Percentiles rank a stretch among this genome's conserved stretches.
Conservation (phyloP, 164 flowering plant species). For the Macadamia integrifolia region DNA sequence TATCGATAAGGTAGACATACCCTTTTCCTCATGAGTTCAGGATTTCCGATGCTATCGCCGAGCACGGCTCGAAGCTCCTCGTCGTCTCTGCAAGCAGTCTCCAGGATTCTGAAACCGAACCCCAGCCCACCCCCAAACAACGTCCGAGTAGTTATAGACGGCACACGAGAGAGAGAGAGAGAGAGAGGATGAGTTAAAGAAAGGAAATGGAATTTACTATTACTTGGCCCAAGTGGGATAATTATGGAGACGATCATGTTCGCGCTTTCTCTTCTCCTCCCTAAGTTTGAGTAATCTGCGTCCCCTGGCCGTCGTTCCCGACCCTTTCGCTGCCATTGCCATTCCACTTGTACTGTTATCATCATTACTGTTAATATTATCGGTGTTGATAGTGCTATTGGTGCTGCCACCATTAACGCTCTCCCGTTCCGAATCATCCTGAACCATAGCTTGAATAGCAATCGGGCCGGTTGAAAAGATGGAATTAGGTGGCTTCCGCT, state of each 20-base stretch:
- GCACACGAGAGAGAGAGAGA: background rate
- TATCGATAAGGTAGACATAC: constrained; percentile 18
- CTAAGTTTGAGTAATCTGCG: constrained; percentile 67
- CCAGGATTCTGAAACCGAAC: constrained; percentile 47
- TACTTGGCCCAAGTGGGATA: constrained; percentile 91
- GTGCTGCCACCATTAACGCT: too few species aligned
- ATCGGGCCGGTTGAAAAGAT: too few species aligned
- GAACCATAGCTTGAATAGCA: too few species aligned
- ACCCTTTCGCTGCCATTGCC: constrained; percentile 32
- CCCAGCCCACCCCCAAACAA: background rate
- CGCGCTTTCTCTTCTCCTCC: constrained; percentile 81
- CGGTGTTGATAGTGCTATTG: too few species aligned
- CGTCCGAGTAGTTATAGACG: background rate
- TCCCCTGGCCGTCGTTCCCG: constrained; percentile 84
- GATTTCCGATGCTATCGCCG: constrained; percentile 90
- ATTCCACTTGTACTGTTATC: background rate
- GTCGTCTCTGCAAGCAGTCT: constrained; percentile 75
- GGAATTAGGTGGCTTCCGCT: too few species aligned
- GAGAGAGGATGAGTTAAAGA: background rate
- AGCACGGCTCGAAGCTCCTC: constrained; percentile 75
- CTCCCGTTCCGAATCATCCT: too few species aligned
- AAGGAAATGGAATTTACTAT: background rate
- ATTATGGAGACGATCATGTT: constrained; percentile 56
- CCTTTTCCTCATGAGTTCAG: constrained; percentile 83
- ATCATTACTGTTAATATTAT: too few species aligned